Base-by-base conservation (phyloP, 2,329 filamentous ascomycete species). In the Xenoacremonium recifei region DNA sequence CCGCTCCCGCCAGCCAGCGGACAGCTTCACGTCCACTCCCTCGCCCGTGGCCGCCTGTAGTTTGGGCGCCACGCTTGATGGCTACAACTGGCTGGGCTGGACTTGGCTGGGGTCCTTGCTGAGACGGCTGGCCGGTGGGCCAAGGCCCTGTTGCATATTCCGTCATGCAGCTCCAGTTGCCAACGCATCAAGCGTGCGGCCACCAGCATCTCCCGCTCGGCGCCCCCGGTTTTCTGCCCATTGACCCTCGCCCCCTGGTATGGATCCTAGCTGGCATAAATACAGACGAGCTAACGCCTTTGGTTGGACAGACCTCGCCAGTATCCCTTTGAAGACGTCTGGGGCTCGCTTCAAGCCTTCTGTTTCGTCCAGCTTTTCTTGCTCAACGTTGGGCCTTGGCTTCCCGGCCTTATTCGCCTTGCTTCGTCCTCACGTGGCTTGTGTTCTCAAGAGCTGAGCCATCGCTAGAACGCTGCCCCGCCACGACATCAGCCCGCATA, bases 401-500 rank as follows among this genome's bases (percentile, higher is more conserved):
- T 11, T 18, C 33, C 20, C 20, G 44, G 38, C 34, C 40, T 48
- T 40, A 29, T 45, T 33, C 30, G 35, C 30, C 38, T 45, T 39
- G 44, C 50, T 52, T 47, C 43, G 40, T 44, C 21, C 32, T 72
- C 68, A 73, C 69, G 69, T 73, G 75, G 72, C 64, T 65, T 62
- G 62, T 57, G 60, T 54, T 44, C 49, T 37, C 41, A 42, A 33
- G 55, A 54, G 58, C 65, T 61, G 59, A 69, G 65, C 55, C 54
- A 61, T 51, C 42, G n/a, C 35, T 27, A 46, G 44, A 37, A 47
- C 48, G 42, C n/a, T 40, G 40, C 65, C 66, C 67, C 65, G 65
- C 62, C 61, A 53, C 67, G 58, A 71, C 71, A 73, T 73, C 73
- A 71, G 71, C 73, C 69, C 76, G 77, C 78, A 80, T 77, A 75